Conservation (phyloP, 2,329 filamentous ascomycete species). For the Penicillium palitans region DNA sequence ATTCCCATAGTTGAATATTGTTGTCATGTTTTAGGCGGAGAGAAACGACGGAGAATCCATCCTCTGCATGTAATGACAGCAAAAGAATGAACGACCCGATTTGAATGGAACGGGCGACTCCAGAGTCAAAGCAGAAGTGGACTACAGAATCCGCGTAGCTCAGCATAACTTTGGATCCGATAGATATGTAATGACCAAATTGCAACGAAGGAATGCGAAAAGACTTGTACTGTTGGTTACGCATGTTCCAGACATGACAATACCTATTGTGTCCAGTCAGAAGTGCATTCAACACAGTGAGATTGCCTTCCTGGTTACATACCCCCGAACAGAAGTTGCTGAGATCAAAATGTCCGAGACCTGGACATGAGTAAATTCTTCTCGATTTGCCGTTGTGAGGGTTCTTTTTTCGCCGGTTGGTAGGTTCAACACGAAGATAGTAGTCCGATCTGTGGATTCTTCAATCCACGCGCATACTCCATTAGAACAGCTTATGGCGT, state of each 20-base stretch:
- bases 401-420: neutral
- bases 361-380: neutral
- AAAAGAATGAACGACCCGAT: conserved; percentile 10
- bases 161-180: conserved; percentile 26
- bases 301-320: neutral
- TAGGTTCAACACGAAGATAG: conserved; percentile 8
- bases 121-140: conserved; percentile 25
- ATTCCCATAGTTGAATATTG: neutral
- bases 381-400: conserved; percentile 17
- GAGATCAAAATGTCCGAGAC: conserved; percentile 12
- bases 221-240: conserved; percentile 19
- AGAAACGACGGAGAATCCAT: conserved; percentile 22
- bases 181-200: conserved; percentile 21
- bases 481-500: conserved; percentile 1
- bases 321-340: conserved; percentile 7
- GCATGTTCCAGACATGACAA: conserved; percentile 35
- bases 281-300: neutral
- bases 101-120: conserved; percentile 17
- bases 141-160: conserved; percentile 21
- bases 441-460: neutral
- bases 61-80: conserved; percentile 19
- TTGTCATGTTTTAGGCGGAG: conserved; percentile 1
- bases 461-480: conserved; percentile 17
- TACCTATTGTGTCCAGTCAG: conserved; percentile 18
- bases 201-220: conserved; percentile 32